A percentile compares a stretch with the other conserved stretches of the same genome.
phyloP scores from a whole-genome alignment of 352 stramenopile species.

The Globisporangium megalacanthum region DNA sequence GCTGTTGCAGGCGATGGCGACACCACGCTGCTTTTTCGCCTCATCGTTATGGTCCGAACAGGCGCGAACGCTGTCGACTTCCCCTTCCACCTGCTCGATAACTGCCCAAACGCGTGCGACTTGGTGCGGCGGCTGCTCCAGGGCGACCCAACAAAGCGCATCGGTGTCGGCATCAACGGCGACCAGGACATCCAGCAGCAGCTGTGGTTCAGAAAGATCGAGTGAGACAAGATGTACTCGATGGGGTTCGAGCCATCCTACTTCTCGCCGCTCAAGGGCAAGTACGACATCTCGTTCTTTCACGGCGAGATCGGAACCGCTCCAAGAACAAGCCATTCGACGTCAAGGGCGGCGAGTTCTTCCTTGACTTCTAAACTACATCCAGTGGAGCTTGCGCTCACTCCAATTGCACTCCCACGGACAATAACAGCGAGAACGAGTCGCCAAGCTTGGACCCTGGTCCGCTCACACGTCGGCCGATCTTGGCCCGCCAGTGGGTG shows the following conservation, averaged over 20 bases:
- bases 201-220: conserved; percentile 65
- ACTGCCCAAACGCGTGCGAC: conserved; percentile 70
- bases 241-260: conserved; percentile 58
- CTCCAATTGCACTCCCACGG: background rate
- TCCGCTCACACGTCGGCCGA: too few relatives aligned
- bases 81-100: conserved; percentile 57
- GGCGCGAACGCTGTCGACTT: conserved; percentile 79
- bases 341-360: conserved; percentile 57
- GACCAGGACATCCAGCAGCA: conserved; percentile 64
- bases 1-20: conserved; percentile 78
- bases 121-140: conserved; percentile 90
- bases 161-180: conserved; percentile 65
- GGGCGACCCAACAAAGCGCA: conserved; percentile 76
- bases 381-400: conserved; percentile 6
- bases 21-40: conserved; percentile 95
- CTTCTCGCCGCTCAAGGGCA: conserved; percentile 47
- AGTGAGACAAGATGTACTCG: conserved; percentile 69
- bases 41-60: conserved; percentile 92
- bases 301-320: conserved; percentile 67
- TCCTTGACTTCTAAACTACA: conserved; percentile 61
- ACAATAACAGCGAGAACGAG: conserved; percentile 2
- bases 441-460: background rate
- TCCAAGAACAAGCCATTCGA: conserved; percentile 63
- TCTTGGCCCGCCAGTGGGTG: too few relatives aligned
- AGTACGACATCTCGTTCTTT: conserved; percentile 73